These are phyloP conservation scores for Aspergillus quadricinctus DNA, from an alignment of 2,329 filamentous ascomycete species.

Conservation along the genomic window DNA sequence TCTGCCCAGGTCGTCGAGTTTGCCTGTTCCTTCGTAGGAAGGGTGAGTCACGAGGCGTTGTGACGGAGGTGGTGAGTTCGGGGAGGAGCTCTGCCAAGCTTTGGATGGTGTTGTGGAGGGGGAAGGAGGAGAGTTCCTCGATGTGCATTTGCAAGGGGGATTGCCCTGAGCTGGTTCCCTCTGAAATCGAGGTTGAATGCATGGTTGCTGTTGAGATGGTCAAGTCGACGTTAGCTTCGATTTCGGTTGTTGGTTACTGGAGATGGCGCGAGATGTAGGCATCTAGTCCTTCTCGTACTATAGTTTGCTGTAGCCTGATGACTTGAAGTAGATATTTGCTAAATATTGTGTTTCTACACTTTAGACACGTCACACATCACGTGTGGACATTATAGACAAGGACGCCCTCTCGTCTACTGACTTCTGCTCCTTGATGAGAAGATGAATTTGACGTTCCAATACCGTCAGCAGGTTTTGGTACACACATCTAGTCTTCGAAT, in stretches of 20 bases:
- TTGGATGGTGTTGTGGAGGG: slow-evolving; percentile 9
- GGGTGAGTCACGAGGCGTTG: slow-evolving; percentile 10
- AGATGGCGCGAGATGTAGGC: too few species aligned
- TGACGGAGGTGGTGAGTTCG: slow-evolving; percentile 9
- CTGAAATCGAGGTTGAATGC: neutral
- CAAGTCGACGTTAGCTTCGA: neutral
- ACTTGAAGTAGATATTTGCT: too few species aligned
- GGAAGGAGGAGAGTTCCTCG: slow-evolving; percentile 5
- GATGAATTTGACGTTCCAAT: too few species aligned
- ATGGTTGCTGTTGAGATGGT: neutral
- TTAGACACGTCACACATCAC: neutral
- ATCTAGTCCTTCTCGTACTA: too few species aligned
- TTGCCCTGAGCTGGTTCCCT: neutral
- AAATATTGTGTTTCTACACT: too few species aligned
- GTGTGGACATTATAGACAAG: neutral
- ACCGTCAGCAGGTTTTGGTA: too few species aligned
- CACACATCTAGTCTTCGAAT: too few species aligned
- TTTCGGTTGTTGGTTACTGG: neutral
- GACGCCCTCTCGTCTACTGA: too few species aligned
- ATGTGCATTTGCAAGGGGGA: slow-evolving; percentile 3
- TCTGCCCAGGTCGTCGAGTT: slow-evolving; percentile 13
- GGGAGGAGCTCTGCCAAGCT: slow-evolving; percentile 10
- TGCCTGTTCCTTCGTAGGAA: slow-evolving; percentile 9
- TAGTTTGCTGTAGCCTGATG: neutral
- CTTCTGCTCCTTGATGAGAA: neutral